phyloP scores from a whole-genome alignment of 169 alveolate genomes.

The Eimeria acervulina region DNA sequence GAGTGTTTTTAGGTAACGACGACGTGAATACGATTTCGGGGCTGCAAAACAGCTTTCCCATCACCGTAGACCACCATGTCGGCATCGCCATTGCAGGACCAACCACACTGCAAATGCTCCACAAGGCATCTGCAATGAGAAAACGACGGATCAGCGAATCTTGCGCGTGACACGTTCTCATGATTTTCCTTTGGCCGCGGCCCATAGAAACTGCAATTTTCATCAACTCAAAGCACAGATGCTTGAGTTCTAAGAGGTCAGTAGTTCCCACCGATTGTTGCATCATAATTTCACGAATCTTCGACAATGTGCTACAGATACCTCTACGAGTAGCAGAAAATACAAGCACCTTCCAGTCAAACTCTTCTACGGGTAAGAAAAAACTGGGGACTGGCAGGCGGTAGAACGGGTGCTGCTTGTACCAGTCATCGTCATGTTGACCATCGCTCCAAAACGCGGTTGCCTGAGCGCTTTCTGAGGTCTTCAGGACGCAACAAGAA shows the following conservation, averaged over 20 bases:
- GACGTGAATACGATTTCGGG: neutral
- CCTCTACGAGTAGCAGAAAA: neutral
- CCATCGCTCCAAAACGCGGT: neutral
- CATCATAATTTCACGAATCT: neutral
- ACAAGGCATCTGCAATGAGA: constrained; percentile 16
- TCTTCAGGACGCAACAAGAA: neutral
- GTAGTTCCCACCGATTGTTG: neutral
- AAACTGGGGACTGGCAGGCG: neutral
- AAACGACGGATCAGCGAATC: neutral
- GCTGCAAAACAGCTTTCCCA: neutral
- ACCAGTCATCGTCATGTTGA: neutral
- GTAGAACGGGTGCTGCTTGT: neutral
- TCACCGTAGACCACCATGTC: neutral
- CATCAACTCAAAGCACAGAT: neutral
- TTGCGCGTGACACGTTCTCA: neutral
- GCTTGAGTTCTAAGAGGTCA: neutral
- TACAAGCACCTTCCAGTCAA: neutral
- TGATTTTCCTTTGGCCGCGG: too few species aligned
- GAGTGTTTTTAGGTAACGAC: neutral
- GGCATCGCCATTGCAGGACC: constrained; percentile 30
- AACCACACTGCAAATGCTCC: constrained; percentile 25
- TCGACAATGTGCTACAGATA: neutral
- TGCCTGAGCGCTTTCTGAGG: neutral
- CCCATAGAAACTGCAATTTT: neutral
- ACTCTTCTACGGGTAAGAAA: neutral